phyloP scores from a whole-genome alignment of 73 alveolate species.

The Paramecium pentaurelia region DNA sequence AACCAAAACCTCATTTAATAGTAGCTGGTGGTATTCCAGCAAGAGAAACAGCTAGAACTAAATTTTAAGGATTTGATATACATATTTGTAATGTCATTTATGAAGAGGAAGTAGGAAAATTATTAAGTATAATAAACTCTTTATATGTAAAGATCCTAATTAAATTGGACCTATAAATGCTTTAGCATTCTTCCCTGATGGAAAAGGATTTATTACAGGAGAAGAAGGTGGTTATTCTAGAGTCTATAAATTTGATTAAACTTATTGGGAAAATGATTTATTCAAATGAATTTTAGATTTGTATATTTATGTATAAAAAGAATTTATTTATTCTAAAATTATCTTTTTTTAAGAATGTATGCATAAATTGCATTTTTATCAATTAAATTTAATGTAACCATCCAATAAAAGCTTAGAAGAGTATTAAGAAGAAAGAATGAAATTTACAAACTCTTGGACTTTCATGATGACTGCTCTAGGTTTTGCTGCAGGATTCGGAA shows the following conservation, averaged over 20 bases:
- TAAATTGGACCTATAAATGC: constrained; percentile 53
- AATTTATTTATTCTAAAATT: no score
- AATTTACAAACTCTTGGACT: constrained; percentile 39
- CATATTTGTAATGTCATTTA: constrained; percentile 53
- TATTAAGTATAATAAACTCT: constrained; percentile 4
- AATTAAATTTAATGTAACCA: neutral
- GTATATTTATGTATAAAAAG: neutral
- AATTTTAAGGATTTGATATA: constrained; percentile 53
- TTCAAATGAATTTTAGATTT: constrained; percentile 35
- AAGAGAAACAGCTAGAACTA: constrained; percentile 60
- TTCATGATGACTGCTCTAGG: constrained; percentile 63
- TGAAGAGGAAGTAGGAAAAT: constrained; percentile 59
- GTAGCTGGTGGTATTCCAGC: constrained; percentile 67
- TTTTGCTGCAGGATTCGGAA: constrained; percentile 73
- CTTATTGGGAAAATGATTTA: constrained; percentile 61
- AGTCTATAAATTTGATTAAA: constrained; percentile 51
- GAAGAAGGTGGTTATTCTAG: constrained; percentile 62
- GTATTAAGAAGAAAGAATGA: constrained; percentile 43
- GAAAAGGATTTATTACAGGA: constrained; percentile 61
- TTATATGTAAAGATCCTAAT: neutral
- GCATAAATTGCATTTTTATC: neutral
- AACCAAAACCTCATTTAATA: constrained; percentile 39
- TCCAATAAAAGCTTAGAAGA: neutral
- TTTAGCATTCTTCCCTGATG: constrained; percentile 59
- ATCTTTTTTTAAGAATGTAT: neutral